A percentile compares a stretch with the other conserved stretches of the same genome.
Evolutionary conservation across 2,329 filamentous ascomycete genomes (phyloP).

Genomic region (Claviceps sp.): DNA sequence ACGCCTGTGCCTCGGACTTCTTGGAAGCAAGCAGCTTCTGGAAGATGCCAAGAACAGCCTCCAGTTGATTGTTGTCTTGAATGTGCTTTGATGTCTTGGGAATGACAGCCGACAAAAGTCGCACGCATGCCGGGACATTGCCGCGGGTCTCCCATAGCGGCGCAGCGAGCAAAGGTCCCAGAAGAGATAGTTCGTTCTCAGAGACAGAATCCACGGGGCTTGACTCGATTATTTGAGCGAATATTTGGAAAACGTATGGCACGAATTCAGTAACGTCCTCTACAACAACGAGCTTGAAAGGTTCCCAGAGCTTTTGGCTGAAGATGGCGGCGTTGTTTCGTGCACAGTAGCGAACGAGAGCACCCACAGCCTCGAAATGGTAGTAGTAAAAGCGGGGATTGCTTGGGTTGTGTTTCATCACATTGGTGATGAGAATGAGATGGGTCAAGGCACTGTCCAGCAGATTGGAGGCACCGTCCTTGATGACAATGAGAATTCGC

Average conservation of each 20-base stretch:
- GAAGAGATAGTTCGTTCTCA: constrained; percentile 64
- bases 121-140: constrained; percentile 82
- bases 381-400: constrained; percentile 98
- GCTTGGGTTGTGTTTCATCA: constrained; percentile 89
- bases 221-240: constrained; percentile 78
- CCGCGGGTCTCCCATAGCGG: constrained; percentile 81
- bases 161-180: constrained; percentile 68
- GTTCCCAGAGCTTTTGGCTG: constrained; percentile 68
- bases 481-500: constrained; percentile 90
- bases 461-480: constrained; percentile 62
- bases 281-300: constrained; percentile 67
- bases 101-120: constrained; percentile 73
- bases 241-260: constrained; percentile 91
- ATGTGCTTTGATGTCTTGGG: constrained; percentile 63
- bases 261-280: constrained; percentile 91
- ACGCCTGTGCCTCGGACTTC: constrained; percentile 72
- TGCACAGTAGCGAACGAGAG: constrained; percentile 62
- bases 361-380: constrained; percentile 88
- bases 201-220: constrained; percentile 70
- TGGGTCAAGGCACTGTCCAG: constrained; percentile 70
- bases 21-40: constrained; percentile 76
- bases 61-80: constrained; percentile 64
- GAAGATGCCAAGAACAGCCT: constrained; percentile 88
- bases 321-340: constrained; percentile 54
- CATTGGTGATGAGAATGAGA: constrained; percentile 76